phyloP scores from a whole-genome alignment of 129 eudicot species.

The Saposhnikovia divaricata region DNA sequence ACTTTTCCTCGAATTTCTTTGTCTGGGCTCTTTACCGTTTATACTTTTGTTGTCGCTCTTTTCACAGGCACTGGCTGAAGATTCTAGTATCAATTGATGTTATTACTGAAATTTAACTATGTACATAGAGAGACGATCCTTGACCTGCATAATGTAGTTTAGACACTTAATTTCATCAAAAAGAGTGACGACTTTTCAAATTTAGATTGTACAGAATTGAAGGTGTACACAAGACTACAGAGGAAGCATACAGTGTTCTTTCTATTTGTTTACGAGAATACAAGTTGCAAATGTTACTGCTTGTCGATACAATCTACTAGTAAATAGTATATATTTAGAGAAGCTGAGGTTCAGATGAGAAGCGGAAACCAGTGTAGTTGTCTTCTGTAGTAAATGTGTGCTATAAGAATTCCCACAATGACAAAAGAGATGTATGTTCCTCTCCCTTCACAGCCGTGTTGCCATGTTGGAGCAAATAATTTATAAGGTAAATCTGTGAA shows the following conservation, averaged over 20 bases:
- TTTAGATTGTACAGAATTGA: neutral
- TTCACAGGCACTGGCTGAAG: neutral
- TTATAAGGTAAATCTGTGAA: no score
- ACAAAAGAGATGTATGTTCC: no score
- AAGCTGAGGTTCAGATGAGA: neutral
- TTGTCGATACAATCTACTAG: no score
- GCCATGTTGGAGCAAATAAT: no score
- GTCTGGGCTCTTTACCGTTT: neutral
- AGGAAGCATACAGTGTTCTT: neutral
- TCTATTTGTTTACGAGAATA: neutral
- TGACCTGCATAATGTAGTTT: neutral
- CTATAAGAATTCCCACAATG: no score
- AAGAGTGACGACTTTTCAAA: no score
- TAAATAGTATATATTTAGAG: no score
- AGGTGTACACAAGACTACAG: neutral
- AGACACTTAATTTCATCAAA: neutral
- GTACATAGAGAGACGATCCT: neutral
- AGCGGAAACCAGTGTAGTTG: neutral
- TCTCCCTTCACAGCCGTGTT: no score
- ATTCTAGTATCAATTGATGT: neutral
- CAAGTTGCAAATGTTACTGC: no score
- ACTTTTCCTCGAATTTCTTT: neutral
- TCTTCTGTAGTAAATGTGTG: no score
- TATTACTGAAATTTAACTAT: neutral
- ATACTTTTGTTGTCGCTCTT: neutral